Evolutionary conservation across 1,284 basidiomycete species (phyloP).

Genomic region (Tausonia pullulans): DNA sequence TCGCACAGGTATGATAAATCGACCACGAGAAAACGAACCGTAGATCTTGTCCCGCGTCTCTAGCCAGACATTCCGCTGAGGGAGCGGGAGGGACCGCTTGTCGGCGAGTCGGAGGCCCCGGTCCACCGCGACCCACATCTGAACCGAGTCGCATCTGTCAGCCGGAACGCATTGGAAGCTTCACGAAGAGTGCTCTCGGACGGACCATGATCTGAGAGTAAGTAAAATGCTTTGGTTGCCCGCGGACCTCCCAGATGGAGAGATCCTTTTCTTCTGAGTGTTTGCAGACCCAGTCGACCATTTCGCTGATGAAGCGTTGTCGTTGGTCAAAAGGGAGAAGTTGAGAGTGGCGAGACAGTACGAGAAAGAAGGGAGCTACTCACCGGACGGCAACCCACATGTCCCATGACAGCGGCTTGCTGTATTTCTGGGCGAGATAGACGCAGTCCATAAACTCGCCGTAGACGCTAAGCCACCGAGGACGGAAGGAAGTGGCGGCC

Average conservation of each 20-base stretch:
- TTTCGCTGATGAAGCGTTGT: slow-evolving; percentile 17
- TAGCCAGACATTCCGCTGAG: slow-evolving; percentile 51
- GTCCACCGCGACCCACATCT: slow-evolving; percentile 44
- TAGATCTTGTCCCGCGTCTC: slow-evolving; percentile 64
- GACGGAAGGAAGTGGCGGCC: no score
- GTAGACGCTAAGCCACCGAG: slow-evolving; percentile 45
- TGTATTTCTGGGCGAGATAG: slow-evolving; percentile 4
- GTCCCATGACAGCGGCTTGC: slow-evolving; percentile 28
- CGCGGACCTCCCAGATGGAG: slow-evolving; percentile 54
- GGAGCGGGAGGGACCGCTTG: slow-evolving; percentile 53
- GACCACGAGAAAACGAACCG: slow-evolving; percentile 26
- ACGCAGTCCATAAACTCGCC: slow-evolving; percentile 46
- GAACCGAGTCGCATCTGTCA: background rate
- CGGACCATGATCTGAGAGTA: no score
- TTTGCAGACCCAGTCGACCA: slow-evolving; percentile 35
- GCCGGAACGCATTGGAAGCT: no score
- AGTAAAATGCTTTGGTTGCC: background rate
- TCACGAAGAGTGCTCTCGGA: no score
- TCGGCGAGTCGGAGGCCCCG: slow-evolving; percentile 82
- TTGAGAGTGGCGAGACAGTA: no score
- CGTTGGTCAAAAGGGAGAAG: no score
- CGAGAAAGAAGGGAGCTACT: no score
- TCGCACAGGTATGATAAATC: background rate
- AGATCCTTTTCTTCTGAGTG: slow-evolving; percentile 30
- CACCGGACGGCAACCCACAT: slow-evolving; percentile 44